Evolutionary conservation across 164 flowering plant genomes (phyloP), one percentile per base, ranked within the genome.

Genomic region (Brasenia schreberi): DNA sequence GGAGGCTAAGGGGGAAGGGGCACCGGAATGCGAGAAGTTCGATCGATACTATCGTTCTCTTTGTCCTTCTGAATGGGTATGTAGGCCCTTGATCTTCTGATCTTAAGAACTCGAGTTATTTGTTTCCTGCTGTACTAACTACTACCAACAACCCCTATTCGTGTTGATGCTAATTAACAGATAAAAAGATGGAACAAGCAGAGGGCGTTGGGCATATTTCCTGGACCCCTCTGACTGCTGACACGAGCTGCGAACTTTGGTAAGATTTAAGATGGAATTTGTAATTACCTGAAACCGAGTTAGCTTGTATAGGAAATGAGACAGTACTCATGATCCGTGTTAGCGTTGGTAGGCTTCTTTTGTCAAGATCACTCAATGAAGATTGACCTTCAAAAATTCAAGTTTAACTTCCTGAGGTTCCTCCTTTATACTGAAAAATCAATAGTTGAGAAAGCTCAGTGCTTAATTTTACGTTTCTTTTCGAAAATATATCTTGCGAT

Each of bases 31-130:
- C 53, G 68, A 78, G 59, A 77, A 71, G 68, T 75, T 78, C 60
- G 81, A 75, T 49, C 75, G 63, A 19, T 72, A 73, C 65, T 76
- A 73, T 23, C 67, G 78, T 7, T 73, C 80, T 3, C 65, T 78
- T 6, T 78, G 85, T 53, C 85, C 81, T 62, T 23, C 39, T 6
- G 83, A 78, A 62, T 80, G 83, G 83, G 83, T 77, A 68, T 60
- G 52, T 4, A 11, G 1, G 0, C 49, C 12, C 65, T 59, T 59
- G 18, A 5, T 0, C 16, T 6, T 59, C 0, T 2, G 7, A 6
- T 59, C 5, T 59, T 59, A 44, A 44, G 5, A 10, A 10, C 7
- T 0, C 5, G 10, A 44, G 10, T 10, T 44, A 44, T 60, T 17
- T n/a, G 62, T 60, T 17, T 60, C n/a, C 23, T 56, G 62, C n/a